Conservation (phyloP, 1,284 basidiomycete genomes). For the Marasmius fiardii region DNA sequence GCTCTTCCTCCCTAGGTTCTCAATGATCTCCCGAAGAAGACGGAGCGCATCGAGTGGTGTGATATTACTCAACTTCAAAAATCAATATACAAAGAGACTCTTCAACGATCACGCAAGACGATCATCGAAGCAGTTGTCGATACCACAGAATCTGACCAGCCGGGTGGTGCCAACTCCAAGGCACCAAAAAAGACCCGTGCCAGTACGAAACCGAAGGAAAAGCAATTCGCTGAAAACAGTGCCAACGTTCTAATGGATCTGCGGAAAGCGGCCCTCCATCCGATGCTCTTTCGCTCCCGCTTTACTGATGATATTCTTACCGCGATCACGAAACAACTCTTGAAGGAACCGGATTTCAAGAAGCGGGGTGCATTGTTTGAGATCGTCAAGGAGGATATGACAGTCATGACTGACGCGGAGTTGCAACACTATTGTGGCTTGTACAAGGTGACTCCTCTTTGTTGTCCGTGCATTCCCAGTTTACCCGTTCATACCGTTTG, state of each 20-base stretch:
- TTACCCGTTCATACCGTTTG: constrained; percentile 8
- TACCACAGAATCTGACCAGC: constrained; percentile 33
- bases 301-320: constrained; percentile 80
- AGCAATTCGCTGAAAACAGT: constrained; percentile 74
- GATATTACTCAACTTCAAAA: constrained; percentile 86
- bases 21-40: constrained; percentile 89
- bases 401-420: constrained; percentile 94
- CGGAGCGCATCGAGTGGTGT: constrained; percentile 92
- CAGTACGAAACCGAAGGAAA: constrained; percentile 39
- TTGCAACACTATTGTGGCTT: constrained; percentile 78
- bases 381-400: constrained; percentile 88
- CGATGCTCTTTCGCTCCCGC: constrained; percentile 87
- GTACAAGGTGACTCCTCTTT: constrained; percentile 63
- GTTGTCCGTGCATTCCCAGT: neutral
- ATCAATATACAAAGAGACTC: constrained; percentile 82
- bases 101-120: constrained; percentile 83
- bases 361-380: constrained; percentile 76
- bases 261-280: constrained; percentile 94
- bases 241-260: constrained; percentile 95
- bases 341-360: constrained; percentile 90
- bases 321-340: constrained; percentile 75
- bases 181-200: constrained; percentile 37
- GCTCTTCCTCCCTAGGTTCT: constrained; percentile 60
- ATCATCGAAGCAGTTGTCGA: constrained; percentile 58
- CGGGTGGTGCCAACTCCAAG: constrained; percentile 27